Conservation (phyloP, 2,329 filamentous ascomycete genomes). For the Sphaerulina vaccinii region DNA sequence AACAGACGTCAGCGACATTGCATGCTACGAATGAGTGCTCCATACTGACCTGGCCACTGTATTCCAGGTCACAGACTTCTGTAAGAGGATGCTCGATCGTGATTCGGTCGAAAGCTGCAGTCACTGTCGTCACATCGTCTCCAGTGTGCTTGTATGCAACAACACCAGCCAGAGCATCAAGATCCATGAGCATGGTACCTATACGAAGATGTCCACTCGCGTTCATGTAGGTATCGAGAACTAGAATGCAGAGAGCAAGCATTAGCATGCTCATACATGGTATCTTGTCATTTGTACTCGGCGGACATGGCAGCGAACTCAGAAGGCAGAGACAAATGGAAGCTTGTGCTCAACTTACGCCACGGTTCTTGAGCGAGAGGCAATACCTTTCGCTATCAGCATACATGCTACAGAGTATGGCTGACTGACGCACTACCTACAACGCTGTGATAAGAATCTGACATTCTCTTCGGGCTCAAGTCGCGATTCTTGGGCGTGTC, state of each 20-base stretch:
- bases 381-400: conserved; percentile 52
- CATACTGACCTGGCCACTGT: conserved; percentile 54
- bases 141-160: conserved; percentile 73
- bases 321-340: background rate
- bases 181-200: conserved; percentile 74
- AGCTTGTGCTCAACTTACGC: background rate
- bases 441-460: conserved; percentile 67
- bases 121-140: conserved; percentile 62
- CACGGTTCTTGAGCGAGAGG: conserved; percentile 70
- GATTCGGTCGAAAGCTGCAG: conserved; percentile 63
- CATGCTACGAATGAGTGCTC: background rate
- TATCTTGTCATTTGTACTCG: background rate
- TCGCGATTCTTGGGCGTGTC: conserved; percentile 51
- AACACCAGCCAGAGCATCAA: conserved; percentile 74
- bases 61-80: conserved; percentile 75
- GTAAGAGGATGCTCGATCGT: conserved; percentile 69
- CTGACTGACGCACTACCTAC: conserved; percentile 43
- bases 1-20: background rate
- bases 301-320: background rate
- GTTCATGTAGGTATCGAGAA: conserved; percentile 76
- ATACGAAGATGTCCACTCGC: conserved; percentile 71
- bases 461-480: conserved; percentile 66
- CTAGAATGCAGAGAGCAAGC: conserved; percentile 43
- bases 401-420: conserved; percentile 19
- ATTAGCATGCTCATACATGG: background rate